Conservation (phyloP, 257 asterid species). For the Capsicum rhomboideum region DNA sequence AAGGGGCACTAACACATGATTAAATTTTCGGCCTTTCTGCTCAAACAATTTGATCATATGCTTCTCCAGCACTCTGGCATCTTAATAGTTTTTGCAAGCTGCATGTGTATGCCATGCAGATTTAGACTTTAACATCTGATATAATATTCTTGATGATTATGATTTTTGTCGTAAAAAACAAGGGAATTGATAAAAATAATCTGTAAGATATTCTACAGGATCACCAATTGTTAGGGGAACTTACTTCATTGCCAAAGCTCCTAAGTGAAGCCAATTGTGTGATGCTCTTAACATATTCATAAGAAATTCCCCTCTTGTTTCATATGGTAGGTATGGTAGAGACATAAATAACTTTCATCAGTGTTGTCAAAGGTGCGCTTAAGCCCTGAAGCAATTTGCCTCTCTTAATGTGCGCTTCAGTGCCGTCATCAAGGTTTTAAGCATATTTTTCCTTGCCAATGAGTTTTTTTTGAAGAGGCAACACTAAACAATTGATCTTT, state of each 20-base stretch:
- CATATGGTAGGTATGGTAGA: neutral
- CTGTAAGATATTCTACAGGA: neutral
- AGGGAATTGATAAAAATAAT: neutral
- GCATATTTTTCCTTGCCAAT: no score
- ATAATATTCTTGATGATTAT: neutral
- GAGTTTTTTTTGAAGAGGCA: no score
- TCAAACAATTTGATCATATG: neutral
- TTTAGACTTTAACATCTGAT: neutral
- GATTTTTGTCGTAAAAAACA: neutral
- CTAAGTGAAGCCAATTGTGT: neutral
- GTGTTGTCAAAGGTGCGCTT: no score
- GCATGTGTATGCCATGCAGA: neutral
- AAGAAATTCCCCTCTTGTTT: neutral
- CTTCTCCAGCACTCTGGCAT: neutral
- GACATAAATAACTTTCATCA: no score
- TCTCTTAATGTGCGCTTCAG: no score
- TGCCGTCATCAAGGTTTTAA: no score
- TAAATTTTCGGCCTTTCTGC: neutral
- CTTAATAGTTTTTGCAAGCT: neutral
- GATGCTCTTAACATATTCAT: neutral
- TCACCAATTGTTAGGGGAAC: neutral
- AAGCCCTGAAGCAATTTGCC: no score
- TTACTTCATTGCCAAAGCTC: neutral
- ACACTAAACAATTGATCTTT: no score
- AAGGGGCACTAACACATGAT: conserved; percentile 35